Evolutionary conservation across 202 grass and related monocot species (phyloP).

Genomic region (Carex sylvatica): DNA sequence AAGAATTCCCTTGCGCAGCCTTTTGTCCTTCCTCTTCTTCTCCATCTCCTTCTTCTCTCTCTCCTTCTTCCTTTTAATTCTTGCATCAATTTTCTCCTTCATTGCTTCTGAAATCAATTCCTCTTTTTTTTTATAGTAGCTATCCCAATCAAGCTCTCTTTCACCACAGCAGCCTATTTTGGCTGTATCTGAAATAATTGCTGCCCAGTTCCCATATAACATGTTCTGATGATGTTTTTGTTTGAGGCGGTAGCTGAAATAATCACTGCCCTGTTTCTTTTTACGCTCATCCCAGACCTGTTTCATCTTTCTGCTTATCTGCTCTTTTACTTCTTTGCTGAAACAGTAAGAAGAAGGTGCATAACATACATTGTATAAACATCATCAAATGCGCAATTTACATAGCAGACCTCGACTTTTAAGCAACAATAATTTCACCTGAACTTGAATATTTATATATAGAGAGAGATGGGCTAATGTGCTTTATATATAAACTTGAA

Average conservation of each 20-base stretch:
- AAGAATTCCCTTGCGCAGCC: not conserved
- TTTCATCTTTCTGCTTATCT: conserved; percentile 52
- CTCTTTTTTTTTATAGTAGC: conserved; percentile 58
- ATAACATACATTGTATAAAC: not conserved
- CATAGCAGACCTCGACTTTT: not conserved
- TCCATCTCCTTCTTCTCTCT: conserved; percentile 12
- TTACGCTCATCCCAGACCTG: conserved; percentile 52
- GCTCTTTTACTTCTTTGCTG: conserved; percentile 60
- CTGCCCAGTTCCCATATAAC: conserved; percentile 47
- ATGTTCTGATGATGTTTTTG: conserved; percentile 39
- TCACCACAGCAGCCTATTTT: conserved; percentile 51
- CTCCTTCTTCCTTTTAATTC: conserved; percentile 24
- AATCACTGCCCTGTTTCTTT: conserved; percentile 32
- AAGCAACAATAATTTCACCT: not conserved
- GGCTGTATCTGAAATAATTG: conserved; percentile 54
- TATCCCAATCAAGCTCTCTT: conserved; percentile 69
- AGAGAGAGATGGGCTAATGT: too few relatives aligned
- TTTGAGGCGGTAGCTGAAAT: conserved; percentile 5
- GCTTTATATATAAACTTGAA: too few relatives aligned
- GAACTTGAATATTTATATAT: not conserved
- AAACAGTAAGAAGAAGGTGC: conserved; percentile 3
- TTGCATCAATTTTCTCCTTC: conserved; percentile 19
- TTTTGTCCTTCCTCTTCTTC: not conserved
- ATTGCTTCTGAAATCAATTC: conserved; percentile 43
- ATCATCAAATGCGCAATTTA: not conserved